phyloP scores from a whole-genome alignment of 2,329 filamentous ascomycete species.

The Blumeria hordei region DNA sequence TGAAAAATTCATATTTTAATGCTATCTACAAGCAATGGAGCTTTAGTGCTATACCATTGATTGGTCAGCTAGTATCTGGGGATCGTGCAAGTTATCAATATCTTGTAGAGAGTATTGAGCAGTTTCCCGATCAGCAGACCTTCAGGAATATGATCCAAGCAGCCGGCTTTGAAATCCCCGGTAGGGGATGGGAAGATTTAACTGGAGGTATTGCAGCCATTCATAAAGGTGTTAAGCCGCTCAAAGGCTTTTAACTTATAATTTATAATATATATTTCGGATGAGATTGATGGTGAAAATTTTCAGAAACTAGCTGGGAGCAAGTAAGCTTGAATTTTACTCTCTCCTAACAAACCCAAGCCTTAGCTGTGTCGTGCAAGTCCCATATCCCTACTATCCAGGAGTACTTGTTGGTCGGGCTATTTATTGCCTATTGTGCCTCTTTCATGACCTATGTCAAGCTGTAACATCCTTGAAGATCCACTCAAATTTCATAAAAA shows the following conservation, averaged over 20 bases:
- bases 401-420: too few species aligned
- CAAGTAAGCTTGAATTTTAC: too few species aligned
- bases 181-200: constrained; percentile 67
- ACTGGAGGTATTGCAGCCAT: constrained; percentile 86
- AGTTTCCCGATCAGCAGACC: constrained; percentile 65
- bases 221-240: constrained; percentile 82
- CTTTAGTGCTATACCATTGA: constrained; percentile 79
- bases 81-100: constrained; percentile 97
- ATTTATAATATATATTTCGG: too few species aligned
- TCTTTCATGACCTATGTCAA: too few species aligned
- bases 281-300: too few species aligned
- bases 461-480: too few species aligned
- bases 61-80: constrained; percentile 82
- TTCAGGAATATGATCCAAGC: constrained; percentile 64
- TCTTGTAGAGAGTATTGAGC: constrained; percentile 89
- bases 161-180: constrained; percentile 69
- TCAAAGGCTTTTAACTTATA: neutral
- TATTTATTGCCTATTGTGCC: too few species aligned
- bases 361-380: too few species aligned
- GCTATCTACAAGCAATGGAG: constrained; percentile 87
- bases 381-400: too few species aligned
- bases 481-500: too few species aligned
- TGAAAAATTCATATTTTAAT: constrained; percentile 56
- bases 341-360: too few species aligned
- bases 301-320: too few species aligned